phyloP scores from a whole-genome alignment of 1,284 basidiomycete genomes.

The Ustilago shanxiensis region DNA sequence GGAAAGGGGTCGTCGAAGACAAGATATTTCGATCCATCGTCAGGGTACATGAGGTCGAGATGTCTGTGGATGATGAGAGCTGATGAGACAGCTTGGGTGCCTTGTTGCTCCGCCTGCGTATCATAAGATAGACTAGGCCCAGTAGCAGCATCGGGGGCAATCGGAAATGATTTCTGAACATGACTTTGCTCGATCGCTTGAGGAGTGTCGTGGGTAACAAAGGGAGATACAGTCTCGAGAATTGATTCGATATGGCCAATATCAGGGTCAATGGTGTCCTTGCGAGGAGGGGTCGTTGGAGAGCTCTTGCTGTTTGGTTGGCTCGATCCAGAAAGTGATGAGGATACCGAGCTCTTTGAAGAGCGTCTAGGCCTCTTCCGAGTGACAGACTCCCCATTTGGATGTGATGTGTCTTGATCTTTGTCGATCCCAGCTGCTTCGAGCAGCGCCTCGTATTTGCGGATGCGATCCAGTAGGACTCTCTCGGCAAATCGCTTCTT shows the following conservation, averaged over 20 bases:
- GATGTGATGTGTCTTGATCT: background rate
- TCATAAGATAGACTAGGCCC: no score
- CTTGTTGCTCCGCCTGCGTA: no score
- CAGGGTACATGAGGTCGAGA: conserved; percentile 25
- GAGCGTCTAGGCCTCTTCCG: no score
- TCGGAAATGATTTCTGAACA: no score
- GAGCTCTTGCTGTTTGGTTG: no score
- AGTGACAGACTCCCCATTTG: background rate
- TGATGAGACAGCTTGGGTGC: conserved; percentile 5
- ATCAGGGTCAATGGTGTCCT: conserved; percentile 14
- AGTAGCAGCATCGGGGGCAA: no score
- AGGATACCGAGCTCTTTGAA: no score
- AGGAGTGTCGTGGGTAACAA: background rate
- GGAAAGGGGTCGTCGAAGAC: conserved; percentile 24
- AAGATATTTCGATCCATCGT: conserved; percentile 16
- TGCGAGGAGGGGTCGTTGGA: background rate
- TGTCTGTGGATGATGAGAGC: conserved; percentile 17
- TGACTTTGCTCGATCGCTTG: no score
- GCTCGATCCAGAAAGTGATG: no score
- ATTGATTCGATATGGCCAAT: conserved; percentile 17
- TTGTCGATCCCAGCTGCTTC: conserved; percentile 7
- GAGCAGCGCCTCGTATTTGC: conserved; percentile 21
- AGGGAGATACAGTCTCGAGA: conserved; percentile 10
- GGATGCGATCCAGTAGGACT: conserved; percentile 22
- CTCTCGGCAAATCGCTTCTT: conserved; percentile 23